phyloP scores from a whole-genome alignment of 805 yeast genomes.

The Blastobotrys muscicola region DNA sequence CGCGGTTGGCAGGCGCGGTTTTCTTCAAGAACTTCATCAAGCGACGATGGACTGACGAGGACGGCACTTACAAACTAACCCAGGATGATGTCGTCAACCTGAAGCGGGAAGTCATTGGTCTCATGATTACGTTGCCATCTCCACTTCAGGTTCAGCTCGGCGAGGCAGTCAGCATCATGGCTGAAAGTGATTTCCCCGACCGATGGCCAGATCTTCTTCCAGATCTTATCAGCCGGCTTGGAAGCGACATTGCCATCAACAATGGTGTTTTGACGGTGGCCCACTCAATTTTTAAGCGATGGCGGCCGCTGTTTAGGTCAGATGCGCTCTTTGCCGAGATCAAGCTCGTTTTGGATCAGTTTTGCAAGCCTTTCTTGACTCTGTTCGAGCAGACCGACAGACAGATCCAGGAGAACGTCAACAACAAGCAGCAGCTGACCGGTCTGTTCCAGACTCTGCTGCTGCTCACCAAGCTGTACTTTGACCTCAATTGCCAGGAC shows the following conservation, averaged over 20 bases:
- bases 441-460: conserved; percentile 62
- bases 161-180: conserved; percentile 84
- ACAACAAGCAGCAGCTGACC: conserved; percentile 41
- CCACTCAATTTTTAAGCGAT: conserved; percentile 89
- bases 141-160: conserved; percentile 82
- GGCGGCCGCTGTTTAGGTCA: conserved; percentile 91
- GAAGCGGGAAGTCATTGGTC: conserved; percentile 67
- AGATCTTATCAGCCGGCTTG: conserved; percentile 55
- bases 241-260: conserved; percentile 63
- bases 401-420: conserved; percentile 39
- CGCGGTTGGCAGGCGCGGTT: conserved; percentile 79
- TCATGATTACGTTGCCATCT: conserved; percentile 76
- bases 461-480: conserved; percentile 70
- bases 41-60: conserved; percentile 84
- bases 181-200: conserved; percentile 92
- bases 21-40: conserved; percentile 82
- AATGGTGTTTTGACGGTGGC: conserved; percentile 86
- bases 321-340: conserved; percentile 86
- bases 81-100: conserved; percentile 53
- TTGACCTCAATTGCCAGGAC: conserved; percentile 94
- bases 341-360: conserved; percentile 73
- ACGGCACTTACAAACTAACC: conserved; percentile 64
- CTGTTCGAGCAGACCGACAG: conserved; percentile 59
- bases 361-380: conserved; percentile 68
- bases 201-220: conserved; percentile 63